Evolutionary conservation across 306 rosid genomes (phyloP), one percentile per base, ranked within the genome.

Genomic region (Echinosophora koreensis): DNA sequence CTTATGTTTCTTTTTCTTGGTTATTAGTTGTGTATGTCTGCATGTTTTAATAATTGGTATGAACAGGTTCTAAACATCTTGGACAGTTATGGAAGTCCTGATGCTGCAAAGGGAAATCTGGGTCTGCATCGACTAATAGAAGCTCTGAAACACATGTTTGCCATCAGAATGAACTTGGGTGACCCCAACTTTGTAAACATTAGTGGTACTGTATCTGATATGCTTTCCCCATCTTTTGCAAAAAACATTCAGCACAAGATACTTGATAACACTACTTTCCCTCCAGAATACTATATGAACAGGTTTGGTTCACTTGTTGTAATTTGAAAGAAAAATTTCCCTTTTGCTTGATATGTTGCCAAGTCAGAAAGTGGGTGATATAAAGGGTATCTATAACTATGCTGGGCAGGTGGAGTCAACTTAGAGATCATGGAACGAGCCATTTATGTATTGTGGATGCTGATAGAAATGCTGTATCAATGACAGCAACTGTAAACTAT

Each of bases 351-450:
- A 17, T 15, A 47, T 51, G 69, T 72, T 69, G 74, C 67, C 34
- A 18, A 46, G 44, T 67, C 3, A 51, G 49, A 3, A 34, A 55
- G 74, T 52, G 62, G 13, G 54, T 74, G 42, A 59, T 28, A 56
- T 70, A 42, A 44, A 57, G 17, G 18, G 37, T 60, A 15, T 52
- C 38, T 52, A 61, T 52, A 63, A 69, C 39, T 32, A 60, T 81
- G 68, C 8, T 72, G 44, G 51, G 69, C 95, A 94, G 98, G 87
- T 95, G 98, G 97, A 86, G 84, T 84, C 98, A 92, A 84, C 90
- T 95, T n/a, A 79, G 89, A 83, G 97, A 95, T 84, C 93, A 89
- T 10, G 98, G 98, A 73, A 95, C 97, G 22, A 95, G 97, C 61
- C 98, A 95, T 88, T 84, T 92, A 80, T 88, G 98, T 80, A 72